These are phyloP conservation scores for Candida nanaspora DNA, from an alignment of 805 yeast species.

Conservation along the genomic window DNA sequence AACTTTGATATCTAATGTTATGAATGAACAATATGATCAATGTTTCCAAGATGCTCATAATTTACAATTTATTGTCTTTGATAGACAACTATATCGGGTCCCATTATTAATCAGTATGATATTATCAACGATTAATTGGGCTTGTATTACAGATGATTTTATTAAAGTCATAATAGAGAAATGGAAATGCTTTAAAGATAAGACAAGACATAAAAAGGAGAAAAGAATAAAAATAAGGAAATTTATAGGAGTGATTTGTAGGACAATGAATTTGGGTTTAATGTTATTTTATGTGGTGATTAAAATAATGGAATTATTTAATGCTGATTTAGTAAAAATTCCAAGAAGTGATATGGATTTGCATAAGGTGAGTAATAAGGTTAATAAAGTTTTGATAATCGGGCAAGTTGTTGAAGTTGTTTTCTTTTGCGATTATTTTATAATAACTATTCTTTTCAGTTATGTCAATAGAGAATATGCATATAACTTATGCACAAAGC, in stretches of 20 bases:
- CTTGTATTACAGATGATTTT: background rate
- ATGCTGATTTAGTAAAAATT: no score
- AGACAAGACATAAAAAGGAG: no score
- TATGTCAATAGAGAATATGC: background rate
- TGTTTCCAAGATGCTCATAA: constrained; percentile 47
- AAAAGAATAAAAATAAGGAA: background rate
- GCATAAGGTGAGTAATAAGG: no score
- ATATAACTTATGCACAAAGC: background rate
- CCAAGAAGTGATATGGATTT: no score
- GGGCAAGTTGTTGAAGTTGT: constrained; percentile 33
- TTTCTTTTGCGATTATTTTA: constrained; percentile 22
- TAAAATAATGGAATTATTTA: no score
- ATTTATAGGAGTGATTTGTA: background rate
- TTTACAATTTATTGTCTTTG: constrained; percentile 31
- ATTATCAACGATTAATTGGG: constrained; percentile 46
- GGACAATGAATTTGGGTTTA: no score
- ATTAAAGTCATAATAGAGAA: background rate
- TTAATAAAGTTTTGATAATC: no score
- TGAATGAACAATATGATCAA: constrained; percentile 41
- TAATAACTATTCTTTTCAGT: background rate
- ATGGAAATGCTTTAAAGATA: no score
- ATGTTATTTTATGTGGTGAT: no score
- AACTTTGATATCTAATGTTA: constrained; percentile 4
- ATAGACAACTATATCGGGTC: constrained; percentile 29
- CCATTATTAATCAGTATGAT: constrained; percentile 34